These are phyloP conservation scores for Pseudognaphalium luteoalbum DNA, from an alignment of 129 eudicot species.

Conservation along the genomic window DNA sequence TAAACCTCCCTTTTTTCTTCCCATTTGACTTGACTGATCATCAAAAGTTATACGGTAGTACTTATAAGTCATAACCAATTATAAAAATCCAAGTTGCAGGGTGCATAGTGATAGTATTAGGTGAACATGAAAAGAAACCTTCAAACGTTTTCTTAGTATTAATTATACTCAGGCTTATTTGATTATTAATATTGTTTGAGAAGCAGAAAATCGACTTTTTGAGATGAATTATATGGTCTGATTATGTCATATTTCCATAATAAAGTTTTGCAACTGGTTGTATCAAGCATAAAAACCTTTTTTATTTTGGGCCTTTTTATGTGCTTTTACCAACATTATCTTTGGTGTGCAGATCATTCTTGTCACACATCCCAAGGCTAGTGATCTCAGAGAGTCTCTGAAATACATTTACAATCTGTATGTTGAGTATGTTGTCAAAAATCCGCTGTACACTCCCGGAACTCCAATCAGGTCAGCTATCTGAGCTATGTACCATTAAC, in stretches of 20 bases:
- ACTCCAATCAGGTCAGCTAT: conserved; percentile 74
- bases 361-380: conserved; percentile 88
- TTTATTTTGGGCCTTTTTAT: background rate
- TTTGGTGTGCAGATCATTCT: conserved; percentile 66
- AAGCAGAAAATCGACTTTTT: background rate
- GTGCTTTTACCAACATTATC: background rate
- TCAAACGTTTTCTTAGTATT: background rate
- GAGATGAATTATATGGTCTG: background rate
- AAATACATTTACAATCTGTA: conserved; percentile 93
- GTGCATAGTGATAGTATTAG: background rate
- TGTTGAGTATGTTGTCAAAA: conserved; percentile 99
- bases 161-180: conserved; percentile 3
- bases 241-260: background rate
- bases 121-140: background rate
- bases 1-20: background rate
- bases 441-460: conserved; percentile 95
- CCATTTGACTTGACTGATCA: conserved; percentile 9
- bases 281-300: background rate
- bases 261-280: conserved; percentile 5
- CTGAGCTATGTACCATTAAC: conserved; percentile 25
- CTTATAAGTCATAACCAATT: background rate
- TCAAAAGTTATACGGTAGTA: background rate
- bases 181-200: conserved; percentile 4
- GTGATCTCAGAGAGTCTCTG: conserved; percentile 92
- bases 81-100: background rate